Evolutionary conservation across 2,329 filamentous ascomycete genomes (phyloP), one percentile per base, ranked within the genome.

Genomic region (Ploettnerulaceae sp.): DNA sequence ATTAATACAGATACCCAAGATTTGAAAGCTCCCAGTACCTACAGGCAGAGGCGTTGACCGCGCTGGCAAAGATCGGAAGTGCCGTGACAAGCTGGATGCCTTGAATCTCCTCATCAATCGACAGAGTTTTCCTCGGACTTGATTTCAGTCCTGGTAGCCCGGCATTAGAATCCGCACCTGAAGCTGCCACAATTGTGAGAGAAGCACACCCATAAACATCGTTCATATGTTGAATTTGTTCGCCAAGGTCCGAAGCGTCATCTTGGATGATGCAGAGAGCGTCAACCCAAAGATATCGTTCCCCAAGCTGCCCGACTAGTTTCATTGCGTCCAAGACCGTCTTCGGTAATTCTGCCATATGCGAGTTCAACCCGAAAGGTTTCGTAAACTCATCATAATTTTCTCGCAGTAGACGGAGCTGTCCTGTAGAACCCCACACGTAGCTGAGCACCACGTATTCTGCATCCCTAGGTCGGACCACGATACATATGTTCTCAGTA

Each of bases 251-350:
- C 26, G 7, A 3, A 3, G 26, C 9, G 26, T 29, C 7, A n/a
- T 29, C 26, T 29, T 29, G 26, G 26, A 29, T 4, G 7, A 29
- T 29, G 7, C 26, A 29, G 26, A 29, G 26, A 4, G 21, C 25
- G 18, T 41, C 38, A 12, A 41, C 18, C 38, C 38, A 41, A 5
- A 41, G 24, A 21, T 31, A 32, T n/a, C 15, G 17, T 22, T 29
- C 26, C 14, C 26, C 7, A 8, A 29, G 7, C 14, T n/a, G 11
- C 7, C 4, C 26, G 4, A 29, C 26, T 4, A 29, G 26, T n/a
- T 29, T 3, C 26, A 29, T 29, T 3, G 26, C 3, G 14, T 29
- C 26, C 7, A 8, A 29, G 26, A 29, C 14, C 14, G 26, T 29
- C 26, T 8, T 29, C 7, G 7, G 26, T 9, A 29, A 11, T 4